Base-by-base conservation (phyloP, 805 yeast species). In the Yarrowia phangngaensis region DNA sequence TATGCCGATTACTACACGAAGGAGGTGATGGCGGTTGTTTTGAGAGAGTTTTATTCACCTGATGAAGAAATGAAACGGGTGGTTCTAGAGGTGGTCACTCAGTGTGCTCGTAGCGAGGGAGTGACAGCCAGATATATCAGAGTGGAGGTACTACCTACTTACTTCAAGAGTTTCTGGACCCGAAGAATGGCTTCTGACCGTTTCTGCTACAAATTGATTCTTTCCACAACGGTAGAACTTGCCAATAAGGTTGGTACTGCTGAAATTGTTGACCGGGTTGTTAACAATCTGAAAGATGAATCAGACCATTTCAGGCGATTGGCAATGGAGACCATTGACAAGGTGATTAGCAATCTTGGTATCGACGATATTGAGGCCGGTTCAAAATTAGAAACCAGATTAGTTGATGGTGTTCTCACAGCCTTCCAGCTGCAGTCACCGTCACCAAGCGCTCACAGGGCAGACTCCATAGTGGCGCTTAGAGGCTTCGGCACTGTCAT, bases 21-120 rank as follows among this genome's bases (percentile, higher is more conserved):
- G 38, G 94, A 86, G 60, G 73, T 88, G 2, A 75, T 88, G 71
- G 67, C 67, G 14, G 73, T 87, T 20, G 67, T 88, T 4, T 58
- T 77, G 3, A 69, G 92, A 48, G 95, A 89, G 63, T 84, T 87
- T 57, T 63, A 69, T 26, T 77, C 94, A 0, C 88, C 92, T 0
- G 95, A 87, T 59, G 95, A 84, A 53, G 95, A 88, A 40, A 84
- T 89, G 90, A 79, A 78, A 57, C 75, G 75, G 52, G 75, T 88
- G 0, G 82, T 89, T 3, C 63, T 92, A 52, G 68, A 72, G 22
- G 84, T 85, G 6, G 67, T 89, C 22, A 80, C 75, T 48, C 80
- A 75, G 52, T 77, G 92, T 56, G 78, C 86, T 11, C 64, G 75
- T 1, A 70, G 84, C 1, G 79, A 75, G 9, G 77, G 78, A 9